phyloP scores from a whole-genome alignment of 2,329 filamentous ascomycete genomes.

The Biscogniauxia sp. region DNA sequence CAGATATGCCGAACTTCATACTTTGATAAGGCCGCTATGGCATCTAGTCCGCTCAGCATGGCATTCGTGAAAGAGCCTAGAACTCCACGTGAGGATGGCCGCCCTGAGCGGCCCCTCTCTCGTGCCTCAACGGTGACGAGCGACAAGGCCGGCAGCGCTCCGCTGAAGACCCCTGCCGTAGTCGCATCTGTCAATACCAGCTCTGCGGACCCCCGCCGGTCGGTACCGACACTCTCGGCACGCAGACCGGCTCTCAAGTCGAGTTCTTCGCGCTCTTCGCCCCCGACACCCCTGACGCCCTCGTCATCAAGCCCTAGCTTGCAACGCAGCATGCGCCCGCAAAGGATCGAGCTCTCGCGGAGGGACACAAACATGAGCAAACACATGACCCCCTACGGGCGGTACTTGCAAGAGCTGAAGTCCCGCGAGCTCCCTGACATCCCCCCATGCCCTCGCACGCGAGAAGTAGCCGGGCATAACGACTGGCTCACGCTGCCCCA shows the following conservation, averaged over 20 bases:
- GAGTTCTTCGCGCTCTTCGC: background rate
- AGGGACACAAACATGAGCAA: slow-evolving; percentile 37
- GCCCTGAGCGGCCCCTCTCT: slow-evolving; percentile 19
- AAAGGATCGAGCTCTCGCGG: background rate
- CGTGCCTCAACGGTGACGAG: slow-evolving; percentile 27
- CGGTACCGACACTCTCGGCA: background rate
- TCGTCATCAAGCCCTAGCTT: background rate
- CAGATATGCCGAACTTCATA: slow-evolving; percentile 23
- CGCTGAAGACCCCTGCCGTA: slow-evolving; percentile 19
- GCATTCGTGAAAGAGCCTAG: slow-evolving; percentile 30
- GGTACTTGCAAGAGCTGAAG: slow-evolving; percentile 53
- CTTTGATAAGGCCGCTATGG: slow-evolving; percentile 20
- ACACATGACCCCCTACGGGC: slow-evolving; percentile 47
- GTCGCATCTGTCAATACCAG: slow-evolving; percentile 13
- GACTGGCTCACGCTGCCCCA: slow-evolving; percentile 81
- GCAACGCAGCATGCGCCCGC: background rate
- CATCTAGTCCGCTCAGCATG: slow-evolving; percentile 27
- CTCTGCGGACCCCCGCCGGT: background rate
- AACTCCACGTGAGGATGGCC: slow-evolving; percentile 20
- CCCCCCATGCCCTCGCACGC: slow-evolving; percentile 67
- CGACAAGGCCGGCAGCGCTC: slow-evolving; percentile 11
- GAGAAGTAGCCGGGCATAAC: slow-evolving; percentile 59
- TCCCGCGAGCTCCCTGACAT: slow-evolving; percentile 47
- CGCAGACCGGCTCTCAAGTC: slow-evolving; percentile 1
- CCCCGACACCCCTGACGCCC: background rate